Conservation (phyloP, 148 eudicot genomes). For the Arbutus unedo region DNA sequence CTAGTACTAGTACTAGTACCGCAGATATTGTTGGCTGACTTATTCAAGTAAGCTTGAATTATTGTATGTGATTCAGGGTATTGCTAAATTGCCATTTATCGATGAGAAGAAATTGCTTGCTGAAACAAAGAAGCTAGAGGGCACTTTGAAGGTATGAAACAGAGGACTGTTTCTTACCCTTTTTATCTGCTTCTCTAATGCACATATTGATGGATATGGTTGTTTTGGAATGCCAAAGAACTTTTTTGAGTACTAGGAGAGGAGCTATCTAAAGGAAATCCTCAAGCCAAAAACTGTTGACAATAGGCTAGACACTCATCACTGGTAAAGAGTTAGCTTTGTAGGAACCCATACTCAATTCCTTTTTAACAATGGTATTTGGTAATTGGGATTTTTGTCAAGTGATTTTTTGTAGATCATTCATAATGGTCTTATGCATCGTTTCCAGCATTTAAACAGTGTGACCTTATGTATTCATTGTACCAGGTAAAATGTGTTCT, state of each 20-base stretch:
- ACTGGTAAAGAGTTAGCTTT: neutral
- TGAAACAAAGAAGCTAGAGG: constrained; percentile 84
- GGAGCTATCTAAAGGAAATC: neutral
- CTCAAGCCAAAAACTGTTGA: neutral
- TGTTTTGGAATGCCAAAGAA: neutral
- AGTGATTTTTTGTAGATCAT: neutral
- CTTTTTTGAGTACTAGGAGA: neutral
- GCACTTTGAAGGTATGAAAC: constrained; percentile 69
- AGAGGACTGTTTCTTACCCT: neutral
- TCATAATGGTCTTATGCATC: neutral
- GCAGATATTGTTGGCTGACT: constrained; percentile 5
- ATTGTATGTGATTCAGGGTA: constrained; percentile 49
- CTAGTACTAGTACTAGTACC: neutral
- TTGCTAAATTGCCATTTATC: constrained; percentile 94
- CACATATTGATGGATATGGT: neutral
- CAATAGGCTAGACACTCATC: neutral
- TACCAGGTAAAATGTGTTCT: neutral
- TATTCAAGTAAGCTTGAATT: neutral
- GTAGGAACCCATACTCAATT: neutral
- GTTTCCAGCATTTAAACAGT: neutral
- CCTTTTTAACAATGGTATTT: neutral
- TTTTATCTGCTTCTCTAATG: neutral
- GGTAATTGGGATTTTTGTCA: neutral
- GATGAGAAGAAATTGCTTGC: constrained; percentile 80
- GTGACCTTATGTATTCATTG: neutral